Conservation (phyloP, 495 filamentous ascomycete genomes). For the Tuber aestivum region DNA sequence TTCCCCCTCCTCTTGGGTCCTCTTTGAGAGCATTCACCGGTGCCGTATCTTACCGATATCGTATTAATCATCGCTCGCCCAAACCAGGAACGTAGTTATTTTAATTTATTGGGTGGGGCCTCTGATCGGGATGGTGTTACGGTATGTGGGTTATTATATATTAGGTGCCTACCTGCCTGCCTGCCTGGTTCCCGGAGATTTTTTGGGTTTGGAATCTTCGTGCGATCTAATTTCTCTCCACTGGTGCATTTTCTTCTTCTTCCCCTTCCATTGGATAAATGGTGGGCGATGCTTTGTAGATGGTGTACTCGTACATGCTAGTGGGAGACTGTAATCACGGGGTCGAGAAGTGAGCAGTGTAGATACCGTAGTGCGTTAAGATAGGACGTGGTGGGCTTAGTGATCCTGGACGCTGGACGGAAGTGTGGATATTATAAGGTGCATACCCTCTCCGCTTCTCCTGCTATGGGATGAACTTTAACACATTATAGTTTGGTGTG, state of each 20-base stretch:
- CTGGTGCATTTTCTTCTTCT: not conserved
- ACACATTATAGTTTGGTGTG: too few relatives aligned
- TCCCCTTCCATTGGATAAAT: not conserved
- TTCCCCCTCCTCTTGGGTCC: not conserved
- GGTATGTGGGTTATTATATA: too few relatives aligned
- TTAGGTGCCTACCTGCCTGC: not conserved
- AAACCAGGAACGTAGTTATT: too few relatives aligned
- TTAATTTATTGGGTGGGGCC: too few relatives aligned
- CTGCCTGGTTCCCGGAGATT: not conserved
- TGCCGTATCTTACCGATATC: too few relatives aligned
- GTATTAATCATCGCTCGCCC: too few relatives aligned
- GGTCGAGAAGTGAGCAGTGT: not conserved
- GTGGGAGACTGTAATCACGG: not conserved
- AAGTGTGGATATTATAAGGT: too few relatives aligned
- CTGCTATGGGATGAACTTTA: too few relatives aligned
- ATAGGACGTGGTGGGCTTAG: too few relatives aligned
- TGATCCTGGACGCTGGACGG: too few relatives aligned
- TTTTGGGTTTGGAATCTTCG: not conserved
- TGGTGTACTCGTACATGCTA: not conserved
- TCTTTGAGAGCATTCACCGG: not conserved
- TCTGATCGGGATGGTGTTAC: too few relatives aligned
- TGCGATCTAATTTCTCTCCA: not conserved
- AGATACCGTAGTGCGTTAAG: not conserved
- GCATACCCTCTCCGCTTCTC: too few relatives aligned
- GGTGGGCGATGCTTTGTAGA: not conserved